Percentiles rank a stretch among this genome's conserved stretches.
Evolutionary conservation across 129 eudicot genomes (phyloP).

Genomic region (Chrysanthemum seticuspe): DNA sequence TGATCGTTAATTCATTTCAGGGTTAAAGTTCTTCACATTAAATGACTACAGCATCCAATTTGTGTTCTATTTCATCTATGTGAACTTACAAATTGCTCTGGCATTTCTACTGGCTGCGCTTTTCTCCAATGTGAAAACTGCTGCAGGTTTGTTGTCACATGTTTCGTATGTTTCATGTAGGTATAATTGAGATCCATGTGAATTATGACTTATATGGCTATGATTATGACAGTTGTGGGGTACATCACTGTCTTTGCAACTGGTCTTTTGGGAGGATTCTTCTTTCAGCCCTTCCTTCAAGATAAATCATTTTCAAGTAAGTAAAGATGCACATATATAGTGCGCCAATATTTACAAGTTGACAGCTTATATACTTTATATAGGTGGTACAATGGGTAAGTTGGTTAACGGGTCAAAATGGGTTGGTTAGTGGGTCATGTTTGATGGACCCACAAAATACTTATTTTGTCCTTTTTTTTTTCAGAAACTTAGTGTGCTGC

Average conservation of each 20-base stretch:
- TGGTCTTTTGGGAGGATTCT: conserved; percentile 81
- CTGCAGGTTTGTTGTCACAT: conserved; percentile 61
- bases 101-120: conserved; percentile 78
- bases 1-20: conserved; percentile 41
- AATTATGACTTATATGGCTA: conserved; percentile 18
- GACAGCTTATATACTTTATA: too few relatives aligned
- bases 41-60: conserved; percentile 85
- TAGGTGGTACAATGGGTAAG: too few relatives aligned
- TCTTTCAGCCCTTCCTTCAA: conserved; percentile 73
- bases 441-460: too few relatives aligned
- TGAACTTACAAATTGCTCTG: conserved; percentile 80
- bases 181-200: conserved; percentile 3
- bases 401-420: too few relatives aligned
- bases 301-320: conserved; percentile 85
- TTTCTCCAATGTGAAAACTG: conserved; percentile 77
- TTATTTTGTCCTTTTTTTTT: too few relatives aligned
- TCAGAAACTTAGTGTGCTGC: too few relatives aligned
- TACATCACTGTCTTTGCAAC: conserved; percentile 79
- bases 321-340: conserved; percentile 23
- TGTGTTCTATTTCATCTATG: conserved; percentile 72
- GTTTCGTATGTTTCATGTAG: neutral
- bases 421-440: too few relatives aligned
- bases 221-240: conserved; percentile 67
- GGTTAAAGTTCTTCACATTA: conserved; percentile 70
- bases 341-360: neutral